phyloP scores from a whole-genome alignment of 306 rosid species.

The Sicyos edulis region DNA sequence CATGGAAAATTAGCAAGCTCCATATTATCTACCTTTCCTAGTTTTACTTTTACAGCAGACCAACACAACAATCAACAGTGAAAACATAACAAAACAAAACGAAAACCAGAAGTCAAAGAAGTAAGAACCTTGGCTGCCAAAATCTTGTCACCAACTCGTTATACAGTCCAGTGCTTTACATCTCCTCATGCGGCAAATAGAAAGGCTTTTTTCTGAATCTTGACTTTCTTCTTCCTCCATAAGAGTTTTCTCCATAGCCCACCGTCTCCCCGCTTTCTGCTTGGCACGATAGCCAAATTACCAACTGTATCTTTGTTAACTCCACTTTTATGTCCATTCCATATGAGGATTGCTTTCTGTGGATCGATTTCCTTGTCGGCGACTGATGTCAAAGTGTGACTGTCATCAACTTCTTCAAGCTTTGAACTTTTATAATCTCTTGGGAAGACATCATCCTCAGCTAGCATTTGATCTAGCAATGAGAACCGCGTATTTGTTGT shows the following conservation, averaged over 20 bases:
- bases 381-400: not conserved
- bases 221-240: conserved; percentile 61
- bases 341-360: conserved; percentile 32
- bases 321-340: conserved; percentile 31
- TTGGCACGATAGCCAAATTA: conserved; percentile 58
- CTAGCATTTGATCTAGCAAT: conserved; percentile 65
- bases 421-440: conserved; percentile 19
- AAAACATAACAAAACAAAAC: not conserved
- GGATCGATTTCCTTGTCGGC: conserved; percentile 23
- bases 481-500: conserved; percentile 42
- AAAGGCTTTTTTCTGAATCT: conserved; percentile 38
- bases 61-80: conserved; percentile 18
- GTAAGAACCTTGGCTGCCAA: conserved; percentile 20
- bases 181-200: conserved; percentile 32
- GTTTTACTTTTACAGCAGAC: conserved; percentile 18
- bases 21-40: not conserved
- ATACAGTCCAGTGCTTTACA: not conserved
- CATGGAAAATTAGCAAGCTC: conserved; percentile 14
- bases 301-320: conserved; percentile 32
- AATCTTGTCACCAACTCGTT: conserved; percentile 7
- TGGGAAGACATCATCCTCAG: conserved; percentile 46
- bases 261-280: conserved; percentile 42
- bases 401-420: conserved; percentile 29
- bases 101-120: conserved; percentile 17
- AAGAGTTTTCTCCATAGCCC: conserved; percentile 58